Percentiles rank a stretch among this genome's conserved stretches.
Conservation (phyloP, 768 basidiomycete genomes). For the Megacollybia marginata region DNA sequence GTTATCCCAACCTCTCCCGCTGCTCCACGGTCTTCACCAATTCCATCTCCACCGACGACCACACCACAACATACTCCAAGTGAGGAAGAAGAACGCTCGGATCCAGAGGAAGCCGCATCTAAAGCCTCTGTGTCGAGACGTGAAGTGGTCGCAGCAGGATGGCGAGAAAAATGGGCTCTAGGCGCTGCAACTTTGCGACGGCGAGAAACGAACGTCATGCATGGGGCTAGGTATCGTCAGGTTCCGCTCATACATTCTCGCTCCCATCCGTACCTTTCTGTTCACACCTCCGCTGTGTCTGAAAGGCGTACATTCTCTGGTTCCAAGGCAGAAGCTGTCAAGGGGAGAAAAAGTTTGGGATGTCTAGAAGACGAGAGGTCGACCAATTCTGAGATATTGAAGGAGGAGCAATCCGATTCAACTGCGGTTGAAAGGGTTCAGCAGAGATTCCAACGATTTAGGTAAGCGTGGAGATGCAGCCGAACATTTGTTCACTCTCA, state of each 20-base stretch:
- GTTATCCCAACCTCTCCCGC: conserved; percentile 11
- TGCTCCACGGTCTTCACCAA: conserved; percentile 6
- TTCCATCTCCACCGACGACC: conserved; percentile 33
- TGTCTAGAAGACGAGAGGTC: too few species aligned
- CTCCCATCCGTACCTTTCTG: not conserved
- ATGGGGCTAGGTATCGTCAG: conserved; percentile 29
- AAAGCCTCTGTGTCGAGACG: conserved; percentile 21
- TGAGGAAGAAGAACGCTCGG: conserved; percentile 20
- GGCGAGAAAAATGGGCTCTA: conserved; percentile 46
- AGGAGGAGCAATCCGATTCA: too few species aligned
- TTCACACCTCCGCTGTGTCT: too few species aligned
- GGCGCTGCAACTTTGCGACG: conserved; percentile 25
- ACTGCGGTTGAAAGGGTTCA: too few species aligned
- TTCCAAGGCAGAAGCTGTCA: too few species aligned
- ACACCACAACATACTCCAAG: conserved; percentile 7
- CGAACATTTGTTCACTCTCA: too few species aligned
- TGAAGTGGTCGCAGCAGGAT: conserved; percentile 42
- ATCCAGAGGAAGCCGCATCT: conserved; percentile 12
- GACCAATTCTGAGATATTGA: too few species aligned
- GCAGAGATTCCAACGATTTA: too few species aligned
- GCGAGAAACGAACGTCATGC: conserved; percentile 39
- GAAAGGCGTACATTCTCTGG: too few species aligned
- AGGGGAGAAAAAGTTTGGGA: too few species aligned
- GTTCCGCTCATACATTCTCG: not conserved
- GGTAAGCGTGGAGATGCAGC: too few species aligned